A percentile compares a stretch with the other conserved stretches of the same genome.
phyloP scores from a whole-genome alignment of 345 rosid species.

The Dipteronia sinensis region DNA sequence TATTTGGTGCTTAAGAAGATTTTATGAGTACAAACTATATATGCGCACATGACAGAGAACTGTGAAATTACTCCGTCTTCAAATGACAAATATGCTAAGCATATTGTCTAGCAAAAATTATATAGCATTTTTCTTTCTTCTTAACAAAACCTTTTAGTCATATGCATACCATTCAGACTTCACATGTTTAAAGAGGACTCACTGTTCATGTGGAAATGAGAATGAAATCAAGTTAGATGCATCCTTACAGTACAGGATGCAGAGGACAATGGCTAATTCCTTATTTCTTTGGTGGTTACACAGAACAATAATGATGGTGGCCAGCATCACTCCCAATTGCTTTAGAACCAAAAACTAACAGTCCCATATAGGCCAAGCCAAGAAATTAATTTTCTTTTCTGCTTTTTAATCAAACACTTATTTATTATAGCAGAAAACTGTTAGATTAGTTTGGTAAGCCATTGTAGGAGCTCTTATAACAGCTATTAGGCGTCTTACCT shows the following conservation, averaged over 20 bases:
- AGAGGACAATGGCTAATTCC: background rate
- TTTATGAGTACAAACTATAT: background rate
- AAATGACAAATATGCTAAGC: background rate
- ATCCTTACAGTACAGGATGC: background rate
- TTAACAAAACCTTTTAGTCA: background rate
- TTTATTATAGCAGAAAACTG: background rate
- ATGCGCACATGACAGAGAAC: background rate
- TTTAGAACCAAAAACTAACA: no score
- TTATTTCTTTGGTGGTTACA: background rate
- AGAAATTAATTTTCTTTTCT: background rate
- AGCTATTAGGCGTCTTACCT: conserved; percentile 41
- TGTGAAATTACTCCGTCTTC: background rate
- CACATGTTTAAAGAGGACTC: background rate
- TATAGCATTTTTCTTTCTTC: background rate
- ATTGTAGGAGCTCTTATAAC: conserved; percentile 1
- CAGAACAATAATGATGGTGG: no score
- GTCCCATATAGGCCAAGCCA: no score
- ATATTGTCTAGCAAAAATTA: background rate
- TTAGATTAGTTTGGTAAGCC: background rate
- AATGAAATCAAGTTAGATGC: background rate
- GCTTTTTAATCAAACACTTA: background rate
- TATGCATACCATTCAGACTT: background rate
- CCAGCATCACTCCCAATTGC: no score
- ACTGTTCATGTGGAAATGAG: background rate
- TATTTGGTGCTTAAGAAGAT: background rate